Evolutionary conservation across 129 eudicot species (phyloP).

Genomic region (Smallanthus sonchifolius): DNA sequence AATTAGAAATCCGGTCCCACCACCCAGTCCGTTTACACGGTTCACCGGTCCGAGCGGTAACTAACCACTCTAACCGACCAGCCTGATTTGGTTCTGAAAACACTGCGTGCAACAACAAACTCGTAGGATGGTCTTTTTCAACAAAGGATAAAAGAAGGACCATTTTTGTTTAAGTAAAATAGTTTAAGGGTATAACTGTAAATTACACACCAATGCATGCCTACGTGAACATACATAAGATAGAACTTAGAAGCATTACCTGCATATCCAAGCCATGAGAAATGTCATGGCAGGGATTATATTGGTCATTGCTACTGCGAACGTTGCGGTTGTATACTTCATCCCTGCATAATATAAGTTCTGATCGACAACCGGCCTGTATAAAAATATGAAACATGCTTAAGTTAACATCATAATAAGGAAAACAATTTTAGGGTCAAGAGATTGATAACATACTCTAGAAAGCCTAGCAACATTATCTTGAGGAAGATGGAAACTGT

Average conservation of each 20-base stretch:
- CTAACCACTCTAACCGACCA: too few relatives aligned
- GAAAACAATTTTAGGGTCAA: neutral
- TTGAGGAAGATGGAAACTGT: conserved; percentile 45
- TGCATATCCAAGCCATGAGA: conserved; percentile 55
- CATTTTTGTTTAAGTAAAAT: neutral
- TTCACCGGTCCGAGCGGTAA: too few relatives aligned
- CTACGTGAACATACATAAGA: neutral
- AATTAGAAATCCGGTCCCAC: too few relatives aligned
- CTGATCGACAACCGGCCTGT: conserved; percentile 72
- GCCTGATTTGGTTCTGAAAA: too few relatives aligned
- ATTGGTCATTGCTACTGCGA: conserved; percentile 59
- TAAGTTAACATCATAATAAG: neutral
- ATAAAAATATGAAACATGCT: neutral
- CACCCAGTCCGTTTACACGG: too few relatives aligned
- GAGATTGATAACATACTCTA: conserved; percentile 45
- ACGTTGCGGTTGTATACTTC: conserved; percentile 67
- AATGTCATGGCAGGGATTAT: conserved; percentile 69
- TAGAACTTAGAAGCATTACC: conserved; percentile 24
- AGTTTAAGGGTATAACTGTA: neutral
- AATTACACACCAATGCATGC: neutral
- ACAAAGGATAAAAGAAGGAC: neutral
- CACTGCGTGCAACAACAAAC: too few relatives aligned
- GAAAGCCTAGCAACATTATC: conserved; percentile 52
- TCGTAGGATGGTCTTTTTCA: neutral
- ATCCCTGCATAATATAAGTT: conserved; percentile 62